Evolutionary conservation across 2,329 filamentous ascomycete species (phyloP), one percentile per base, ranked within the genome.

Genomic region (Nothophoma quercina): DNA sequence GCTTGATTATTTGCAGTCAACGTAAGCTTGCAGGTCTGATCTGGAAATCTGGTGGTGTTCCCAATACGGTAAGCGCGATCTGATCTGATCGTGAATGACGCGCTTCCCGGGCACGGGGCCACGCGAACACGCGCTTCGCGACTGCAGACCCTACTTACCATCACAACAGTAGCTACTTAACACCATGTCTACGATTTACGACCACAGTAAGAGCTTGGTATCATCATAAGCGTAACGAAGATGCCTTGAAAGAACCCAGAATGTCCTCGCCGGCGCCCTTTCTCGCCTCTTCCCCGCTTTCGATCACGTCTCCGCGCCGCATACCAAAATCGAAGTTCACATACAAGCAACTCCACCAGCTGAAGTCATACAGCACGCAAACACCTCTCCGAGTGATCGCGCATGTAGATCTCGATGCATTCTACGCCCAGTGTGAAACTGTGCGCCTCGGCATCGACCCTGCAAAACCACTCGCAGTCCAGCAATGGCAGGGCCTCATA

Each of bases 381-480:
- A 91, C 86, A 42, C 93, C 93, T 1, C 81, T 99, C 28, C 87
- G 95, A 36, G 89, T 96, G 22, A 86, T 97, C 63, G 91, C 91
- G 6, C 93, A 97, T 73, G 86, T 98, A 58, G 95, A 99, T 68
- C 86, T 99, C 54, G 95, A 99, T 83, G 93, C 93, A 30, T 99
- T 99, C 76, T 99, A 99, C 73, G 80, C 79, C 3, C 95, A 99
- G 79, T 97, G 92, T 71, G 95, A 99, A 77, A 96, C 93, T 83
- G 87, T 96, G 8, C 86, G 95, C 7, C 81, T 98, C 35, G 87
- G 87, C 10, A 79, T 90, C 9, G 79, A 88, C 12, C 87, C 90
- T 56, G 85, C 91, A 51, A 84, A 87, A 60, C 95, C 95, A 8
- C 83, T 99, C 19, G 95, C 92, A 1, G 95, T 99, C 16, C 93